Percentiles rank a stretch among this genome's conserved stretches.
phyloP scores from a whole-genome alignment of 75 land plant genomes.

The Pseudotsuga menziesii region DNA sequence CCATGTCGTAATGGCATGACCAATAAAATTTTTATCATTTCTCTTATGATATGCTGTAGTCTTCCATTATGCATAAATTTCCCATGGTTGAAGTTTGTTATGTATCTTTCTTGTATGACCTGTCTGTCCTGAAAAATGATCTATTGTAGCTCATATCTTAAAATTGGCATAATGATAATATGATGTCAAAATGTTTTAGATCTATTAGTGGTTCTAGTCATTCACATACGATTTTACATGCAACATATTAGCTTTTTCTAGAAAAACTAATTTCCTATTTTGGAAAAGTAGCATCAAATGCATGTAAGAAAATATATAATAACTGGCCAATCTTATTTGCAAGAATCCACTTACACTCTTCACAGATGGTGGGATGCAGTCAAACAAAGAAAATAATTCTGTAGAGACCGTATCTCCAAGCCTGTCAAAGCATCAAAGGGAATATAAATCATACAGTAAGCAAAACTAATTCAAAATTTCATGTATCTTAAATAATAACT shows the following conservation, averaged over 20 bases:
- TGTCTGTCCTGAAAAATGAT: background rate
- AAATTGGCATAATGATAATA: too few relatives aligned
- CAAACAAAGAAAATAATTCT: slow-evolving; percentile 25
- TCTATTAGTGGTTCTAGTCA: background rate
- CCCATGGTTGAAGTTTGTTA: background rate
- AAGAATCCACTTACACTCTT: slow-evolving; percentile 15
- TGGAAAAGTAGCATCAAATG: background rate
- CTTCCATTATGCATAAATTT: background rate
- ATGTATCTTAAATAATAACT: background rate
- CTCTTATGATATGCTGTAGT: background rate
- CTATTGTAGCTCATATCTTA: too few relatives aligned
- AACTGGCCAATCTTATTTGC: background rate
- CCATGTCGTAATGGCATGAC: too few relatives aligned
- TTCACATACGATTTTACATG: background rate
- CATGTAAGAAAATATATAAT: background rate
- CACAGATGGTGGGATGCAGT: slow-evolving; percentile 11
- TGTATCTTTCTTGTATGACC: background rate
- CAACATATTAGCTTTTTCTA: background rate
- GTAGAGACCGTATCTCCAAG: slow-evolving; percentile 31
- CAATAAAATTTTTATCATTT: background rate
- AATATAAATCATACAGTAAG: background rate
- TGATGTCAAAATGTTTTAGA: background rate
- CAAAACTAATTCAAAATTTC: background rate
- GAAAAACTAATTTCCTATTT: background rate
- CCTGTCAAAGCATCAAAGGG: slow-evolving; percentile 17